Evolutionary conservation across 2,329 filamentous ascomycete species (phyloP).

Genomic region (Aspergillus fischeri): DNA sequence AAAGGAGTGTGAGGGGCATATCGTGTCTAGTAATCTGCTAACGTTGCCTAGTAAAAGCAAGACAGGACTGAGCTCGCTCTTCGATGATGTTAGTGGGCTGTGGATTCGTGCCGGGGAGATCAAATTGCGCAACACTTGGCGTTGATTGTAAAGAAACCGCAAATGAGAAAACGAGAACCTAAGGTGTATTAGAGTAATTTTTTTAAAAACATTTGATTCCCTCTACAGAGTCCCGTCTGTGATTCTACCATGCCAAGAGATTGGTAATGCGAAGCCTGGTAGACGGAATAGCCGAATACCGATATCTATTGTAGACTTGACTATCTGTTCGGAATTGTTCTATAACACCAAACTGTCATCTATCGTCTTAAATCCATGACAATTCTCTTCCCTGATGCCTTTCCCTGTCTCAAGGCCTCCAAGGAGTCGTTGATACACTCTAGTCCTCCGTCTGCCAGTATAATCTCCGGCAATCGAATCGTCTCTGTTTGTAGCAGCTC

Average conservation of each 20-base stretch:
- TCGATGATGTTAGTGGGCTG: not conserved
- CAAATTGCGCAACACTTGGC: slow-evolving; percentile 9
- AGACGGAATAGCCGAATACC: too few relatives aligned
- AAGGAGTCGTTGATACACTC: slow-evolving; percentile 64
- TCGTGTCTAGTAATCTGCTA: too few relatives aligned
- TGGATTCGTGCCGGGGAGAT: slow-evolving; percentile 5
- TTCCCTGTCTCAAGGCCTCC: slow-evolving; percentile 61
- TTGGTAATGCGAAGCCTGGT: too few relatives aligned
- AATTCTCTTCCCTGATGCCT: slow-evolving; percentile 64
- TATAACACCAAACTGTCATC: not conserved
- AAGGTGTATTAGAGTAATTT: too few relatives aligned
- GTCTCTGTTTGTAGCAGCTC: slow-evolving; percentile 52
- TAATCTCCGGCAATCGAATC: slow-evolving; percentile 61
- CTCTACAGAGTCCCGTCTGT: too few relatives aligned
- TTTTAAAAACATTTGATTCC: too few relatives aligned
- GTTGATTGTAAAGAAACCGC: slow-evolving; percentile 2
- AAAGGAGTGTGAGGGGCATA: not conserved
- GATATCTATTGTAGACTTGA: too few relatives aligned
- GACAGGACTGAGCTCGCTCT: too few relatives aligned
- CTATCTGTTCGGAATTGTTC: not conserved
- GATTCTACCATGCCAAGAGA: too few relatives aligned
- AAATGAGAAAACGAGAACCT: too few relatives aligned
- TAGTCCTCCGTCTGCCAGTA: slow-evolving; percentile 60
- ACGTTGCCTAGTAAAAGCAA: too few relatives aligned
- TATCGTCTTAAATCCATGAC: slow-evolving; percentile 48